A percentile compares a stretch with the other conserved stretches of the same genome.
Evolutionary conservation across 169 alveolate species (phyloP).

Genomic region (Toxoplasma gondii): DNA sequence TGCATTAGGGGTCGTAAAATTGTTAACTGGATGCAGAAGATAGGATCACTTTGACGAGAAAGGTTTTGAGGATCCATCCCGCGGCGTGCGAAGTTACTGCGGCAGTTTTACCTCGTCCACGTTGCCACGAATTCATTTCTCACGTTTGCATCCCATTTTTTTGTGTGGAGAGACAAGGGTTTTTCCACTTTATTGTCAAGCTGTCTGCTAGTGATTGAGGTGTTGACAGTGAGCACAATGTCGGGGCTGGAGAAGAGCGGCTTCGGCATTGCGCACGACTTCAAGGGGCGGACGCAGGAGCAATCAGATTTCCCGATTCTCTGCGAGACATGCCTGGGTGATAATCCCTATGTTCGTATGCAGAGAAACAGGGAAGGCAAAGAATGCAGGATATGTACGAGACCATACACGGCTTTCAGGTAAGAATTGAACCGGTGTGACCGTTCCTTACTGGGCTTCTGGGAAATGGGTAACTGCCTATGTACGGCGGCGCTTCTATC

Average conservation of each 20-base stretch:
- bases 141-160: no score
- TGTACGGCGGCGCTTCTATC: neutral
- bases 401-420: slow-evolving; percentile 96
- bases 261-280: slow-evolving; percentile 82
- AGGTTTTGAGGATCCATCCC: no score
- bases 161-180: neutral
- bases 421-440: neutral
- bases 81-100: no score
- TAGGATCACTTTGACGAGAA: no score
- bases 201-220: neutral
- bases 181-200: neutral
- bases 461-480: neutral
- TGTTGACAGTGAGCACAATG: neutral
- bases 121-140: no score
- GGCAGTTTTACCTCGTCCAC: no score
- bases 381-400: slow-evolving; percentile 96
- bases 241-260: slow-evolving; percentile 83
- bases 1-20: no score
- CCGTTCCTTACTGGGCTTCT: neutral
- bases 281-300: slow-evolving; percentile 83
- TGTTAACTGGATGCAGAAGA: no score
- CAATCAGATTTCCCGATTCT: slow-evolving; percentile 96
- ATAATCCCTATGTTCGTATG: slow-evolving; percentile 97
- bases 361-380: slow-evolving; percentile 93
- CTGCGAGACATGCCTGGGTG: slow-evolving; percentile 98